These are phyloP conservation scores for Nicotiana undulata DNA, from an alignment of 257 asterid species.

Conservation along the genomic window DNA sequence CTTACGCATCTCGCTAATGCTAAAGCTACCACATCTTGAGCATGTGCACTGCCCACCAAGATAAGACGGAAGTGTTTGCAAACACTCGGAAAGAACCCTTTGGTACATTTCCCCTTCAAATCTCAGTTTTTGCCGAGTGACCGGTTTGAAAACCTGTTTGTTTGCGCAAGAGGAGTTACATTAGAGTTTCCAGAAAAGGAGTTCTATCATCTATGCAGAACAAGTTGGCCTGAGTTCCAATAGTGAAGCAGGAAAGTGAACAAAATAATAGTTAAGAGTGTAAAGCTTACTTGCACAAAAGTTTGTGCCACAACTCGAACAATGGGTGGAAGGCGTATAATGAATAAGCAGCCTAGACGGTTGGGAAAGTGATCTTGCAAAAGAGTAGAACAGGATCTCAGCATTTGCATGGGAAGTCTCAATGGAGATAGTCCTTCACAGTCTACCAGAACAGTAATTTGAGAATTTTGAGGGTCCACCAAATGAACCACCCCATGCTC, in stretches of 20 bases:
- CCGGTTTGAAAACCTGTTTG: conserved; percentile 69
- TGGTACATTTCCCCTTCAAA: conserved; percentile 59
- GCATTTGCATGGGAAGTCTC: conserved; percentile 71
- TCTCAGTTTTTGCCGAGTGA: conserved; percentile 74
- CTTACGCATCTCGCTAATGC: conserved; percentile 13
- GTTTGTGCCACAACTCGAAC: conserved; percentile 82
- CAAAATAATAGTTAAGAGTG: not conserved
- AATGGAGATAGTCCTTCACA: conserved; percentile 69
- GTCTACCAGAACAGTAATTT: conserved; percentile 76
- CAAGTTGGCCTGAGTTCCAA: not conserved
- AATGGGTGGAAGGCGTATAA: conserved; percentile 80
- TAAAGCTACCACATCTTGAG: conserved; percentile 42
- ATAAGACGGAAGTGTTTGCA: conserved; percentile 60
- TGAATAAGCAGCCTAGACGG: conserved; percentile 65
- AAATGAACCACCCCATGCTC: conserved; percentile 74
- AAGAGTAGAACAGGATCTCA: conserved; percentile 69
- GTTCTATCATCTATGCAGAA: not conserved
- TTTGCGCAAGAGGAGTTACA: conserved; percentile 2
- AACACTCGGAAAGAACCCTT: conserved; percentile 42
- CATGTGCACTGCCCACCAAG: conserved; percentile 83
- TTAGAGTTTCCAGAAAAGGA: not conserved
- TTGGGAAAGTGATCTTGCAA: conserved; percentile 90
- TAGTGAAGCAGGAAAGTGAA: not conserved
- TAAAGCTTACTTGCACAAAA: conserved; percentile 59
- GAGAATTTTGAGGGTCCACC: conserved; percentile 50